Percentiles rank a stretch among this genome's conserved stretches.
phyloP scores from a whole-genome alignment of 192 early-diverging fungal genomes.

The Piromyces sp. region DNA sequence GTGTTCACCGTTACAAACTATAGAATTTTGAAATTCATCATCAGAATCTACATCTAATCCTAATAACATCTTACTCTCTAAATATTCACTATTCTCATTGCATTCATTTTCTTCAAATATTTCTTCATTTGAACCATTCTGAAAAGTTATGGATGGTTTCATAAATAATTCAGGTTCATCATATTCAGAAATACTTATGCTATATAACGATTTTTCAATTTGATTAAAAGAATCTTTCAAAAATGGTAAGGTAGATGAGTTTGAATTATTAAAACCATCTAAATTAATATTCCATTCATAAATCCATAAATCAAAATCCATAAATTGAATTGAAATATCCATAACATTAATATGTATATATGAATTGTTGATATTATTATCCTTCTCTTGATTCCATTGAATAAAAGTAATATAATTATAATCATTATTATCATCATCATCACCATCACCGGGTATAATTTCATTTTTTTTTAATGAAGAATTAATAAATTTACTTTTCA shows the following conservation, averaged over 20 bases:
- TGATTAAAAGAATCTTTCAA: no score
- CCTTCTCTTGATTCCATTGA: background rate
- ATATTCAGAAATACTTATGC: no score
- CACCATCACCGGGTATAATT: no score
- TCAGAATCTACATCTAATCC: background rate
- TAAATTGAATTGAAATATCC: background rate
- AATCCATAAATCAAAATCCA: background rate
- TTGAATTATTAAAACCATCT: background rate
- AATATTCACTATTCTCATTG: background rate
- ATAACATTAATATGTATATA: background rate
- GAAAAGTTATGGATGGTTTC: background rate
- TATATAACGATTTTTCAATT: no score
- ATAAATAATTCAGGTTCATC: background rate
- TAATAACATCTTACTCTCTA: background rate
- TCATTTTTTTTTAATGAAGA: background rate
- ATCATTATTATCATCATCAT: background rate
- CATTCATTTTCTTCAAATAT: background rate
- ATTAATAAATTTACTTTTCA: background rate
- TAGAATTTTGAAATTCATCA: background rate
- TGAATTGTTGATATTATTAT: background rate
- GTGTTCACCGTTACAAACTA: no score
- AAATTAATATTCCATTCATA: background rate
- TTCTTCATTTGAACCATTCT: background rate
- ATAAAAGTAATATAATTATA: background rate
- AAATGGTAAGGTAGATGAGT: no score